Percentiles rank a stretch among this genome's conserved stretches.
phyloP scores from a whole-genome alignment of 441 rosid species.

The Rhodomyrtus psidioides region DNA sequence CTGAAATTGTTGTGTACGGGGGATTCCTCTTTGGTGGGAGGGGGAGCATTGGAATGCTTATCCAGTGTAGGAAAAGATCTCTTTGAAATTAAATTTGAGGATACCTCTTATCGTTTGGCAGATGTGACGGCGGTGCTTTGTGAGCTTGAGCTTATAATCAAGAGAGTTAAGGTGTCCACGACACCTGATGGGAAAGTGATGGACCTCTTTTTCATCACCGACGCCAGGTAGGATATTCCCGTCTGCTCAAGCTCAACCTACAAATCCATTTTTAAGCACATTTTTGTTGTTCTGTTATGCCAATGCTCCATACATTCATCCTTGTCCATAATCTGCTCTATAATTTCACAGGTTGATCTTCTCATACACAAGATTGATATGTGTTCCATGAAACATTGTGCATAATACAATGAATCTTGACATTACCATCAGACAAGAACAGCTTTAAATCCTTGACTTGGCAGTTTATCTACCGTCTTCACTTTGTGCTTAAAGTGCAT shows the following conservation, averaged over 20 bases:
- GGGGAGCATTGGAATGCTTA: neutral
- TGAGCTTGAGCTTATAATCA: conserved; percentile 73
- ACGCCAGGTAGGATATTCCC: conserved; percentile 49
- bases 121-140: conserved; percentile 77
- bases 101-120: conserved; percentile 20
- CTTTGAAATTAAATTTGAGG: neutral
- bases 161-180: conserved; percentile 91
- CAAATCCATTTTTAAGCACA: neutral
- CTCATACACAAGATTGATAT: neutral
- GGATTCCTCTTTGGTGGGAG: neutral
- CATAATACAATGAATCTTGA: neutral
- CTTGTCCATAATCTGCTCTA: neutral
- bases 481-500: neutral
- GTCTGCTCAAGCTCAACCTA: neutral
- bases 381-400: neutral
- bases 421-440: neutral
- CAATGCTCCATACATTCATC: neutral
- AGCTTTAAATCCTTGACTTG: neutral
- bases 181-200: conserved; percentile 89
- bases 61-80: neutral
- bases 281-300: neutral
- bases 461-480: neutral
- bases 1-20: neutral
- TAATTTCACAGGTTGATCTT: neutral
- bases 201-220: conserved; percentile 90